Percentiles rank a stretch among this genome's conserved stretches.
Conservation (phyloP, 2,329 filamentous ascomycete genomes). For the Blastomyces gilchristii region DNA sequence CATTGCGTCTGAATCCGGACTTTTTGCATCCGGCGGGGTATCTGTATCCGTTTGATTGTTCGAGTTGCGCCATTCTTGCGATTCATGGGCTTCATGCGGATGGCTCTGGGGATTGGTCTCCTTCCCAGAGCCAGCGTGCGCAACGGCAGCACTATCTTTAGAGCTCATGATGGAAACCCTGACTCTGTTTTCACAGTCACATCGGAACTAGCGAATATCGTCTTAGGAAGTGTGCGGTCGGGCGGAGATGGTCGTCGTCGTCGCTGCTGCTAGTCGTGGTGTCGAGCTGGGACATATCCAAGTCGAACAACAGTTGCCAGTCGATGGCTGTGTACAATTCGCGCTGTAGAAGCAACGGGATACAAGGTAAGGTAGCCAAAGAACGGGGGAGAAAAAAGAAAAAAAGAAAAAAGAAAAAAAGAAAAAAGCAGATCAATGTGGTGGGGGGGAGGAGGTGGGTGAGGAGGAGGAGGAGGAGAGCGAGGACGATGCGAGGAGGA, state of each 20-base stretch:
- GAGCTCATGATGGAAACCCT: slow-evolving; percentile 2
- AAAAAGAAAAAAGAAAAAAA: neutral
- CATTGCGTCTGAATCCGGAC: slow-evolving; percentile 20
- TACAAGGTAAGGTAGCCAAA: neutral
- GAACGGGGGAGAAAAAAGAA: neutral
- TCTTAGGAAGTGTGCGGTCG: neutral
- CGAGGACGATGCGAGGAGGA: neutral
- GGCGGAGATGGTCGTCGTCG: slow-evolving; percentile 13
- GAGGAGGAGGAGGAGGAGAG: neutral
- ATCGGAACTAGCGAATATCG: slow-evolving; percentile 10
- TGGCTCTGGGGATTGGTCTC: neutral
- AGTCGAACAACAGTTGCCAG: neutral
- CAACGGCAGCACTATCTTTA: slow-evolving; percentile 1
- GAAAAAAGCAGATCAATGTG: neutral
- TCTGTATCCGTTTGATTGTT: neutral
- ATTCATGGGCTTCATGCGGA: neutral
- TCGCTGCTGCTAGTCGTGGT: slow-evolving; percentile 9
- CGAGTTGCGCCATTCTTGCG: slow-evolving; percentile 2
- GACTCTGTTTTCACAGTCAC: slow-evolving; percentile 8
- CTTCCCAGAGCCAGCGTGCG: neutral
- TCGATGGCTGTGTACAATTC: neutral
- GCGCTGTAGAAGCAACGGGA: neutral
- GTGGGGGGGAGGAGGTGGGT: neutral
- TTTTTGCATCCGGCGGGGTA: slow-evolving; percentile 4
- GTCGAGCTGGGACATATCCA: slow-evolving; percentile 15